Evolutionary conservation across 1,284 basidiomycete species (phyloP), one percentile per base, ranked within the genome.

Genomic region (Ceratobasidium sp.): DNA sequence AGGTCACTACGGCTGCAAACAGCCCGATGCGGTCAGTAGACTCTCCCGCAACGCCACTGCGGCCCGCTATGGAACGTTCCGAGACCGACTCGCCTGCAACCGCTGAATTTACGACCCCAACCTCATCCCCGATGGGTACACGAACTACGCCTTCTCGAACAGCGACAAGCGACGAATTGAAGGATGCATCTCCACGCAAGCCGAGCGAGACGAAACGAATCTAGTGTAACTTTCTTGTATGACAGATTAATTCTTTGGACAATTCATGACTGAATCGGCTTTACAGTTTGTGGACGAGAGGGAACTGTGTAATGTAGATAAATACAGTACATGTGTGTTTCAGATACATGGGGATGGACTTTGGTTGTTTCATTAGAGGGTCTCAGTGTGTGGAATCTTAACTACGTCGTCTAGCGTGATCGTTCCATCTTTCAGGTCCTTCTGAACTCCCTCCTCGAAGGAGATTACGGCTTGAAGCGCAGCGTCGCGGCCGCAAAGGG

Each of bases 391-490:
- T 19, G 54, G 54, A 37, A 76, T 76, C 51, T 56, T 76, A 29
- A 76, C 75, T 17, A 65, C 29, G 29, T 76, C 75, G 34, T 76
- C 54, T 43, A 76, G 40, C 17, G 64, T 76, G 66, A 76, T 25
- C 40, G 54, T 76, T 19, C 75, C 75, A 52, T 76, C 75, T 44
- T 59, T 69, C 19, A 76, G 61, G 54, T 67, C 62, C 54, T 76
- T 76, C 37, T 76, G 75, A 2, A 76, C 66, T 13, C 67, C 75
- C 44, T 76, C 75, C 75, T 76, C 75, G 49, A 76, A 76, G 22
- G 65, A 69, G 49, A 76, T 59, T 29, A 69, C 67, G 32, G 65
- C 67, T 69, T 76, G 75, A 25, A 76, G 75, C 11, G 67, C 65
- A n/a, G 65, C 57, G 34, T 76, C 75, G 8, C 75, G 44, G 22